Evolutionary conservation across 2,329 filamentous ascomycete species (phyloP), one percentile per base, ranked within the genome.

Genomic region (Acrocalymma vagum): DNA sequence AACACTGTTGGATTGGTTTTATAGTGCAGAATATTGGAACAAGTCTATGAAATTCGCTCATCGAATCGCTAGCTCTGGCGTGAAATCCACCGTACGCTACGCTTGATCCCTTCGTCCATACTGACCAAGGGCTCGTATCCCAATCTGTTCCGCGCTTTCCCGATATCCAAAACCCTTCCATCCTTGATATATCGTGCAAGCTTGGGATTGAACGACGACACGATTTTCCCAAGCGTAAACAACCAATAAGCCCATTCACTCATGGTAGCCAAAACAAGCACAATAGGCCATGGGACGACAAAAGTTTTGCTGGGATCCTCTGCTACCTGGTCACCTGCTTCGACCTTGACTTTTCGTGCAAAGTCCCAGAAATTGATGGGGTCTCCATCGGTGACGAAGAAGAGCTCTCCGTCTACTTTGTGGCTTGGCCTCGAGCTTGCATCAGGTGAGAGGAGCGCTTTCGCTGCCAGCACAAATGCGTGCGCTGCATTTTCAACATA

Each of bases 401-500:
- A 49, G 6, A 42, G 30, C 26, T 49, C 42, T 9, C 45, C 45
- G 15, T 37, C 41, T 6, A 41, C 24, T 7, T 29, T 11, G 3
- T 17, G 31, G 14, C 24, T 33, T 7, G 22, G 16, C 10, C 10
- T 20, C n/a, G n/a, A n/a, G n/a, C n/a, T n/a, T n/a, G n/a, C n/a
- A 15, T 24, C 17, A 10, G 24, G 24, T 5, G 11, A 6, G 1
- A 53, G 32, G 0, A 53, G 39, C 6, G 37, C 29, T 14, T 45
- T 28, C 2, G 39, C 35, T 9, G 49, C 38, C 4, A 53, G 33
- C 2, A 47, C 20, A 30, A 47, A 43, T 1, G 51, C 51, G 11
- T 48, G 29, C 1, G 50, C 43, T 5, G 43, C 30, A 27, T 45
- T 55, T 10, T 35, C 40, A 9, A 51, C 30, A 28, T 45, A 41